Conservation (phyloP, 140 eudicot species). For the Senecio squalidus region DNA sequence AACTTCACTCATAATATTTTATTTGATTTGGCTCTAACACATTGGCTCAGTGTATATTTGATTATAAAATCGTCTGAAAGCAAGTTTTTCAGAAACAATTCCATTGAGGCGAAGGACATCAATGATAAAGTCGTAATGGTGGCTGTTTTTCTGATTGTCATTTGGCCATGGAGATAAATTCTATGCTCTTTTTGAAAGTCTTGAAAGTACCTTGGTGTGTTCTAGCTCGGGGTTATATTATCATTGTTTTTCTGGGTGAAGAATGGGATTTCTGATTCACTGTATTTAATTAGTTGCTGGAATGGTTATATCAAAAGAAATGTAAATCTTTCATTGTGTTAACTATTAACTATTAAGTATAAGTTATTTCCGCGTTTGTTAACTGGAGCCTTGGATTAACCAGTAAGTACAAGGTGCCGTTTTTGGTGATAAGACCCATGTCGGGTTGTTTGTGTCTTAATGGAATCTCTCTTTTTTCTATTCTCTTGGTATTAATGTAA, state of each 20-base stretch:
- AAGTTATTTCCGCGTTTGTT: not conserved
- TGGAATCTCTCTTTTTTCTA: too few relatives aligned
- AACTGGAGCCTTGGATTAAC: not conserved
- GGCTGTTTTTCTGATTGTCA: not conserved
- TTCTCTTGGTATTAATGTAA: not conserved
- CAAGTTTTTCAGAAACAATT: conserved; percentile 6
- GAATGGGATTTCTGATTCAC: not conserved
- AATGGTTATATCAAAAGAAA: conserved; percentile 8
- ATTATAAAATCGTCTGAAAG: too few relatives aligned
- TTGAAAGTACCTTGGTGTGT: conserved; percentile 1
- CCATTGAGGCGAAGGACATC: not conserved
- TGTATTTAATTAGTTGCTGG: not conserved
- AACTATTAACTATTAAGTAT: too few relatives aligned
- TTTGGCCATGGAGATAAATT: not conserved
- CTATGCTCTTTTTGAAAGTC: not conserved
- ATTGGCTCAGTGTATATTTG: not conserved
- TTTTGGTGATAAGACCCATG: not conserved
- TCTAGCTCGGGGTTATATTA: not conserved
- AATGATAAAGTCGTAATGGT: not conserved
- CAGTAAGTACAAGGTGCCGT: not conserved
- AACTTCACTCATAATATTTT: not conserved
- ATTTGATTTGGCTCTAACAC: not conserved
- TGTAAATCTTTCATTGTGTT: conserved; percentile 17
- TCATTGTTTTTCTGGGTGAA: not conserved
- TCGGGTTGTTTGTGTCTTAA: not conserved